These are phyloP conservation scores for Rusavskia elegans DNA, from an alignment of 495 filamentous ascomycete genomes.

Conservation along the genomic window DNA sequence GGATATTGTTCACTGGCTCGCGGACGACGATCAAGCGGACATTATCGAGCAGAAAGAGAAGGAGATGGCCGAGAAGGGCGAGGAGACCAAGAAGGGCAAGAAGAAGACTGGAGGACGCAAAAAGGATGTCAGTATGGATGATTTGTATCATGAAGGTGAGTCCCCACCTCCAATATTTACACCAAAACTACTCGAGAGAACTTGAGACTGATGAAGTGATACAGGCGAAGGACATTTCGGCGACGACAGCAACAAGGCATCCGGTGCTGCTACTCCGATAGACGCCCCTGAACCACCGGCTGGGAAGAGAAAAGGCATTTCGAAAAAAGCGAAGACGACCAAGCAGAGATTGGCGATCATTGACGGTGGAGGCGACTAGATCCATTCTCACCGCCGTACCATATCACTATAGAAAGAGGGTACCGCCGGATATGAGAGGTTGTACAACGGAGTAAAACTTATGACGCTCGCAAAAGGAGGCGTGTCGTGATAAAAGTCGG, in stretches of 20 bases:
- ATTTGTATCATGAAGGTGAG: slow-evolving; percentile 97
- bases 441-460: too few relatives aligned
- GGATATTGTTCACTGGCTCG: slow-evolving; percentile 93
- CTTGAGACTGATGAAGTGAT: slow-evolving; percentile 3
- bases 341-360: slow-evolving; percentile 80
- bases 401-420: too few relatives aligned
- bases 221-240: slow-evolving; percentile 79
- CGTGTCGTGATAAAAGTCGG: too few relatives aligned
- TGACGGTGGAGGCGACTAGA: slow-evolving; percentile 47
- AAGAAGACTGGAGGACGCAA: slow-evolving; percentile 35
- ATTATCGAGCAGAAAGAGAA: slow-evolving; percentile 79
- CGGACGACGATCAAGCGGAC: slow-evolving; percentile 86
- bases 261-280: slow-evolving; percentile 69
- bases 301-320: slow-evolving; percentile 40
- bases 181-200: neutral
- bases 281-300: slow-evolving; percentile 34
- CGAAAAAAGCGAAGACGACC: slow-evolving; percentile 81
- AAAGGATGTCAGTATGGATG: slow-evolving; percentile 75
- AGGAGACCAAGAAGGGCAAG: slow-evolving; percentile 37
- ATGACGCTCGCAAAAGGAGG: too few relatives aligned
- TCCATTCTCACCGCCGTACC: neutral
- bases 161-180: slow-evolving; percentile 1
- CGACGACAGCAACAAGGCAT: slow-evolving; percentile 69
- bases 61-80: slow-evolving; percentile 49
- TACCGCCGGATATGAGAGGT: too few relatives aligned